Evolutionary conservation across 2,329 filamentous ascomycete genomes (phyloP).

Genomic region (Leptoxyphium fumago): DNA sequence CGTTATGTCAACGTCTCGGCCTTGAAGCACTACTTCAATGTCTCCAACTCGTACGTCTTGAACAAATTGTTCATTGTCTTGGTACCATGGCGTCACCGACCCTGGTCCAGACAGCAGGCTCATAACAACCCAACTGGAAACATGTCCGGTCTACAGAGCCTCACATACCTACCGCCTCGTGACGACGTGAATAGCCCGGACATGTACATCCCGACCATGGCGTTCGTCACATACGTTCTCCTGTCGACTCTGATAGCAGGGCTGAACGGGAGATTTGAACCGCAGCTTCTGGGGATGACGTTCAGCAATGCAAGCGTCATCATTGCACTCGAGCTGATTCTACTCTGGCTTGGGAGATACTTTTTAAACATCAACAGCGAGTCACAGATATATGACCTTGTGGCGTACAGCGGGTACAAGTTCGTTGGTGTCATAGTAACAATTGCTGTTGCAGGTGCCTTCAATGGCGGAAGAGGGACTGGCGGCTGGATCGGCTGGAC

Average conservation of each 20-base stretch:
- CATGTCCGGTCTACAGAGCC: constrained; percentile 24
- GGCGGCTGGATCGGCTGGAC: constrained; percentile 80
- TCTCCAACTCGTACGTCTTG: constrained; percentile 91
- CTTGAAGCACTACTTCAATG: constrained; percentile 98
- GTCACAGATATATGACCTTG: constrained; percentile 79
- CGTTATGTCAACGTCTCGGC: constrained; percentile 83
- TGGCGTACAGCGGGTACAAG: constrained; percentile 96
- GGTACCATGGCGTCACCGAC: constrained; percentile 94
- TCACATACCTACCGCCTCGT: constrained; percentile 72
- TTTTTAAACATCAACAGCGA: constrained; percentile 87
- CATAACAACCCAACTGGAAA: constrained; percentile 41
- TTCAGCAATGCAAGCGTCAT: constrained; percentile 72
- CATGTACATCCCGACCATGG: constrained; percentile 99
- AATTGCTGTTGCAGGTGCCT: constrained; percentile 60
- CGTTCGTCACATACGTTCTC: constrained; percentile 91
- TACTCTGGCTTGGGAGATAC: constrained; percentile 84
- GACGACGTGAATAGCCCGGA: constrained; percentile 97
- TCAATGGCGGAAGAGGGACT: constrained; percentile 66
- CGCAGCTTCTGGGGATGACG: constrained; percentile 80
- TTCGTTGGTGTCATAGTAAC: constrained; percentile 94
- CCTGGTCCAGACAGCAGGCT: constrained; percentile 84
- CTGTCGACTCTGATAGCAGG: constrained; percentile 83
- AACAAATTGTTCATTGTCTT: constrained; percentile 87
- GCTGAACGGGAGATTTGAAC: constrained; percentile 79
- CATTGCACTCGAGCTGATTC: constrained; percentile 75